A percentile compares a stretch with the other conserved stretches of the same genome.
Evolutionary conservation across 164 flowering plant species (phyloP).

Genomic region (Nymphaea thermarum): DNA sequence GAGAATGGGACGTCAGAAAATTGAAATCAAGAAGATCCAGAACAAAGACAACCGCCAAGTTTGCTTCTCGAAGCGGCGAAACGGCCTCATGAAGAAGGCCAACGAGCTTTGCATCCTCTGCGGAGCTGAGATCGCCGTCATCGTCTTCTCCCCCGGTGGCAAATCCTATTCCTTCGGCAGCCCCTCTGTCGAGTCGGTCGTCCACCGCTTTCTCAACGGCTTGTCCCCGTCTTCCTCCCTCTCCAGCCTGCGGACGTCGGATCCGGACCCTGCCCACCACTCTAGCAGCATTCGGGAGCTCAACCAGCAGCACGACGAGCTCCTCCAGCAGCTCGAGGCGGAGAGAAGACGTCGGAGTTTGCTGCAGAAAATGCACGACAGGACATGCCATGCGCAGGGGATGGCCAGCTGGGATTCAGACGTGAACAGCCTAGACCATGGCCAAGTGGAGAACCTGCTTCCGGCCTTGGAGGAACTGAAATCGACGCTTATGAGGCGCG

Average conservation of each 20-base stretch:
- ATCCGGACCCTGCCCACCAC: not conserved
- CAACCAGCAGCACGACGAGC: not conserved
- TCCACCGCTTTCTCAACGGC: not conserved
- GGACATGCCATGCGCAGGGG: not conserved
- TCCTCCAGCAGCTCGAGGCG: not conserved
- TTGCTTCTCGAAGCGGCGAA: constrained; percentile 2
- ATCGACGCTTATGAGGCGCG: not conserved
- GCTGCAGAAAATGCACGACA: not conserved
- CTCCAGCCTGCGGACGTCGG: not conserved
- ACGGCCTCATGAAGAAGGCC: constrained; percentile 5
- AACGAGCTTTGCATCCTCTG: constrained; percentile 5
- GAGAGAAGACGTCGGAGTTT: not conserved
- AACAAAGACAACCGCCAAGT: constrained; percentile 8
- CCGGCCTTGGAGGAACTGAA: constrained; percentile 1
- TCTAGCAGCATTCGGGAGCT: not conserved
- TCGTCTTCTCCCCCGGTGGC: constrained; percentile 7
- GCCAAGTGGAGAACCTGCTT: not conserved
- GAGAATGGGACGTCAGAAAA: constrained; percentile 5
- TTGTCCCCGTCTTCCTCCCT: not conserved
- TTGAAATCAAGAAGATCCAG: constrained; percentile 6
- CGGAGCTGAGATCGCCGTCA: constrained; percentile 2
- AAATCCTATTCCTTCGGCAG: constrained; percentile 5
- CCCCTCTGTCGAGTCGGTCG: not conserved
- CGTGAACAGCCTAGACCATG: not conserved
- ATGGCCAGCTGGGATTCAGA: not conserved